Evolutionary conservation across 2,329 filamentous ascomycete genomes (phyloP).

Genomic region (Aspergillus melleus): DNA sequence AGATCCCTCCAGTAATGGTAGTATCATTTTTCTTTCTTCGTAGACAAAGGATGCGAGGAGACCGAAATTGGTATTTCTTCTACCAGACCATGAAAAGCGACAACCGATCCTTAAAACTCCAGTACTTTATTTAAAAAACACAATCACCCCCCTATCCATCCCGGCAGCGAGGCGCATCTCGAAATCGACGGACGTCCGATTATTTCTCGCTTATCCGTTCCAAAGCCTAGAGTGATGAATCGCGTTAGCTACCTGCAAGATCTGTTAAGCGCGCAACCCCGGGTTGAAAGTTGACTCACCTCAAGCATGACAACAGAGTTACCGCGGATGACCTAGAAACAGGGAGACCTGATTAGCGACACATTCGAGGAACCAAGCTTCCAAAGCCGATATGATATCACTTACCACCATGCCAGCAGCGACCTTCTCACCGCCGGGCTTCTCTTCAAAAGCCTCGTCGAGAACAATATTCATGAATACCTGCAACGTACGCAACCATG

Average conservation of each 20-base stretch:
- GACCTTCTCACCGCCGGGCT: constrained; percentile 84
- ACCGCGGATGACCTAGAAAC: constrained; percentile 78
- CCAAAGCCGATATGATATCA: not conserved
- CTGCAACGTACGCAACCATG: constrained; percentile 47
- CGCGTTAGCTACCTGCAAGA: constrained; percentile 3
- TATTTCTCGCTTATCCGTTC: constrained; percentile 47
- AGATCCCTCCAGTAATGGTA: constrained; percentile 3
- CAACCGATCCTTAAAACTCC: constrained; percentile 40
- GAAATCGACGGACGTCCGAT: constrained; percentile 20
- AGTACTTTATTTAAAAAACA: constrained; percentile 31
- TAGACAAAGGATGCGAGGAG: constrained; percentile 17
- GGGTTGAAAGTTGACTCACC: constrained; percentile 40
- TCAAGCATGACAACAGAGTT: constrained; percentile 99
- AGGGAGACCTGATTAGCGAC: not conserved
- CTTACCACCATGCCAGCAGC: constrained; percentile 88
- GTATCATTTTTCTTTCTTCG: constrained; percentile 7
- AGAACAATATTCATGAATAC: constrained; percentile 98
- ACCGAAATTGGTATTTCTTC: constrained; percentile 23
- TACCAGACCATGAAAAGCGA: constrained; percentile 31
- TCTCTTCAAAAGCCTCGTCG: constrained; percentile 95
- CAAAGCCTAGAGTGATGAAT: constrained; percentile 31
- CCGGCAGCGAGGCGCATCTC: not conserved
- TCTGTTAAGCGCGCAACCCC: not conserved
- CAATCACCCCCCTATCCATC: constrained; percentile 3
- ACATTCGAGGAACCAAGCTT: not conserved